Base-by-base conservation (phyloP, 176 grass and related monocot genomes). In the Oryza punctata region DNA sequence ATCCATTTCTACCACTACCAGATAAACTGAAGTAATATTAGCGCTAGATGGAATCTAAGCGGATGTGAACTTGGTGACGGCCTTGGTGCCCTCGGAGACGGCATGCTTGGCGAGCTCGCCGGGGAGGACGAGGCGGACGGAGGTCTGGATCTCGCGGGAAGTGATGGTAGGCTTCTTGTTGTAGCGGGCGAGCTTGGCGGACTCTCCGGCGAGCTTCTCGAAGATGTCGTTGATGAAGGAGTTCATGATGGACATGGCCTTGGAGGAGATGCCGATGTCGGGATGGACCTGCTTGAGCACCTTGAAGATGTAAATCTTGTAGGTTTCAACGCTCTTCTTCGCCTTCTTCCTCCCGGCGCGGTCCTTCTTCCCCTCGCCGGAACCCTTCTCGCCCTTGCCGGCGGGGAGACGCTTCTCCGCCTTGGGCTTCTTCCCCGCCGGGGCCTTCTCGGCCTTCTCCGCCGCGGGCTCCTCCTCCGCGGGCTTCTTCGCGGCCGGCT, bases 151-250 rank as follows among this genome's bases (percentile, higher is more conserved):
- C 91, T 93, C 91, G 23, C 91, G 67, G 5, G 91, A 93, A 23
- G 84, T 89, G 87, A 93, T 78, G 81, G 91, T 89, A 21, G 91
- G 87, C 82, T 88, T 91, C 89, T 90, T 90, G 88, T 90, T 90
- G 79, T 90, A 90, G 13, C 74, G 21, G 0, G 84, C 79, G 6
- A 90, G 88, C 63, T 75, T 75, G 47, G 84, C 79, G 1, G 92
- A 18, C 89, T 94, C 92, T 3, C 3, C 73, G 30, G 89, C 92
- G 15, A 94, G 81, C 81, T 94, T 94, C 89, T 94, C 92, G 45
- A 94, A 94, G 87, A 94, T 94, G 64, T 94, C 92, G 73, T 94
- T 94, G 92, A 94, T 94, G 78, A 94, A 94, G 69, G 92, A 94
- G 87, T 94, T 94, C 92, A 94, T 94, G 89, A 91, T 94, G 84